phyloP scores from a whole-genome alignment of 2,329 filamentous ascomycete species.

The Scleromitrula shiraiana region DNA sequence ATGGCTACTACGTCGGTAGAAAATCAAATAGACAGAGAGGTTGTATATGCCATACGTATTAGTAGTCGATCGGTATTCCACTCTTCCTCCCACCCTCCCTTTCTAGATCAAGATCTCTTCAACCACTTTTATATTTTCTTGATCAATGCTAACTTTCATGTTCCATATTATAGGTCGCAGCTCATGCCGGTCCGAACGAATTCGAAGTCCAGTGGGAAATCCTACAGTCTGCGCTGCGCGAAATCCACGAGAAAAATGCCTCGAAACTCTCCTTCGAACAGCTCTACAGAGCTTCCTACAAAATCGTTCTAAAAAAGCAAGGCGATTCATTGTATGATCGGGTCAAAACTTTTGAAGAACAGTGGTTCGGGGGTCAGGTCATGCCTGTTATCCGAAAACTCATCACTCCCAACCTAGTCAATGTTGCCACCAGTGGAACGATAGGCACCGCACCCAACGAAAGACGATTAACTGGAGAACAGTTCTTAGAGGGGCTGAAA shows the following conservation, averaged over 20 bases:
- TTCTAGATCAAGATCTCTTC: too few species aligned
- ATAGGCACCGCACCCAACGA: conserved; percentile 64
- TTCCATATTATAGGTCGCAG: conserved; percentile 38
- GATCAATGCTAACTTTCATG: conserved; percentile 11
- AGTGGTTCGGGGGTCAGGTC: conserved; percentile 71
- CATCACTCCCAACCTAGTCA: conserved; percentile 61
- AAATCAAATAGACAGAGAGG: background rate
- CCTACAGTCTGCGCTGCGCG: conserved; percentile 66
- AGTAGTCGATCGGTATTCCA: conserved; percentile 4
- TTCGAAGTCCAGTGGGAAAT: conserved; percentile 81
- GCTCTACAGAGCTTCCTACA: conserved; percentile 88
- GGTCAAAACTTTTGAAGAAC: conserved; percentile 72
- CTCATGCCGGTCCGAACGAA: conserved; percentile 54
- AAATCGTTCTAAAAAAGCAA: conserved; percentile 83
- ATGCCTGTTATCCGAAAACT: conserved; percentile 61
- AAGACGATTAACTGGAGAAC: conserved; percentile 70
- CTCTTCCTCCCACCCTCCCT: background rate
- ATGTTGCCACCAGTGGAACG: conserved; percentile 48
- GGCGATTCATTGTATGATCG: conserved; percentile 73
- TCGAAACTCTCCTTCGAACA: conserved; percentile 89
- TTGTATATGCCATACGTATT: background rate
- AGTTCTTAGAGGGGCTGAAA: conserved; percentile 68
- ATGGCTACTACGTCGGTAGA: background rate
- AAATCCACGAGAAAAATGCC: conserved; percentile 90
- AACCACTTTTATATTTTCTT: too few species aligned